Conservation (phyloP, 2,329 filamentous ascomycete genomes). For the Alternaria sp. region DNA sequence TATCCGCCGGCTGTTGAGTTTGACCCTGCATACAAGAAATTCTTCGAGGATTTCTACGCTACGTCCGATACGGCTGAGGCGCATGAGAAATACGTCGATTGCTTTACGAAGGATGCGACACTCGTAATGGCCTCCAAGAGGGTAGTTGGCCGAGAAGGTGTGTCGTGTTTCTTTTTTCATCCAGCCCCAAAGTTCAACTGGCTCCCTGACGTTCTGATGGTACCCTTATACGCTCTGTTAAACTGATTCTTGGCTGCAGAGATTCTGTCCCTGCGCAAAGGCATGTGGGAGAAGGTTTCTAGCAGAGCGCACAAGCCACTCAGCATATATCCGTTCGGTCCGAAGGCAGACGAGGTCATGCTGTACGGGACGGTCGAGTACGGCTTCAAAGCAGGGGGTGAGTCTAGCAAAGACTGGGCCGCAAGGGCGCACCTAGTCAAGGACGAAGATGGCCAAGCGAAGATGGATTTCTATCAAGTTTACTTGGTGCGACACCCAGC, state of each 20-base stretch:
- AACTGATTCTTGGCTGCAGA: slow-evolving; percentile 45
- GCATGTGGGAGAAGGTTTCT: slow-evolving; percentile 63
- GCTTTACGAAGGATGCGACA: slow-evolving; percentile 60
- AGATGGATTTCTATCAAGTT: slow-evolving; percentile 64
- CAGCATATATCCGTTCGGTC: slow-evolving; percentile 62
- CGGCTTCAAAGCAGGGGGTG: slow-evolving; percentile 60
- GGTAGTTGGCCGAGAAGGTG: slow-evolving; percentile 57
- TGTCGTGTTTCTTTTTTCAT: slow-evolving; percentile 13
- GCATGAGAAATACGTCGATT: slow-evolving; percentile 59
- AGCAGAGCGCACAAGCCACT: slow-evolving; percentile 57
- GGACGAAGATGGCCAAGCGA: slow-evolving; percentile 62
- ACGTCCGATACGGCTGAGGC: slow-evolving; percentile 58
- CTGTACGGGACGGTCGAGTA: slow-evolving; percentile 63
- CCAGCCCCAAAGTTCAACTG: neutral
- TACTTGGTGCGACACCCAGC: slow-evolving; percentile 58
- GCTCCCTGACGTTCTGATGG: slow-evolving; percentile 1
- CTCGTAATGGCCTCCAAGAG: slow-evolving; percentile 63
- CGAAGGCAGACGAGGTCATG: slow-evolving; percentile 61
- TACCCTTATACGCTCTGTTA: neutral
- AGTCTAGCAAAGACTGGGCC: slow-evolving; percentile 62
- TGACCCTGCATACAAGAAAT: slow-evolving; percentile 53
- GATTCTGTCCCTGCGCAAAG: slow-evolving; percentile 61
- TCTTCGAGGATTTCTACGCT: slow-evolving; percentile 59
- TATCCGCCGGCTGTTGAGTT: slow-evolving; percentile 50
- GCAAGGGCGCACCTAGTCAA: slow-evolving; percentile 63